Evolutionary conservation across 208 protist genomes (phyloP), one percentile per base, ranked within the genome.

Genomic region (Trypanosomatidae sp.): DNA sequence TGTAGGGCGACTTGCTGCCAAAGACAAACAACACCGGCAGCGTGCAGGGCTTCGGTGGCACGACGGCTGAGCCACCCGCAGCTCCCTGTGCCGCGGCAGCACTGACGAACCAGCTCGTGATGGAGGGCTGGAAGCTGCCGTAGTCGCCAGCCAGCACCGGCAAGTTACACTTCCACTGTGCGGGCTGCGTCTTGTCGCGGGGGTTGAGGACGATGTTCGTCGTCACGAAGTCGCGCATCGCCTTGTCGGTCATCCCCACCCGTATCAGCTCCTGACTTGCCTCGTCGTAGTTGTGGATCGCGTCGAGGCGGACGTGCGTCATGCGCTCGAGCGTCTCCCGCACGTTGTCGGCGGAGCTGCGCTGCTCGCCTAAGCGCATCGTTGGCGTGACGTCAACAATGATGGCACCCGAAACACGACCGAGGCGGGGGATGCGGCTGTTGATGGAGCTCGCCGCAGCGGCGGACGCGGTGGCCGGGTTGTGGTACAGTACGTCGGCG

Each of bases 1-100:
- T 94, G 74, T 94, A 94, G 25, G 89, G 88, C 39, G 89, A 95
- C 59, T 86, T 73, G 13, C 74, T 77, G n/a, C 92, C 92, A 76
- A 95, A 97, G 7, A 97, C 92, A 74, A 97, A 97, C 41, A 95
- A 71, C 19, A 86, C 82, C 17, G 92, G 92, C 65, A 97, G 58
- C 62, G 81, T 80, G 77, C 88, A 94, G 10, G 76, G 80, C 30
- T 62, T 15, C 4, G 89, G 89, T 33, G 66, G 78, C 56, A 53
- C n/a, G 39, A 58, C 43, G 41, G 60, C 66, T 22, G 10, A 53
- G 46, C 6, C 15, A 59, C 17, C 50, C 44, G 39, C 44, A 44
- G 33, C 67, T 44, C 46, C 56, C 28, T 17, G 22, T 19, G 8
- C 19, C 41, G 9, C 13, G 47, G 15, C 4, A 1, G 49, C 15